Conservation (phyloP, 352 stramenopile genomes). For the Globisporangium nagaii region DNA sequence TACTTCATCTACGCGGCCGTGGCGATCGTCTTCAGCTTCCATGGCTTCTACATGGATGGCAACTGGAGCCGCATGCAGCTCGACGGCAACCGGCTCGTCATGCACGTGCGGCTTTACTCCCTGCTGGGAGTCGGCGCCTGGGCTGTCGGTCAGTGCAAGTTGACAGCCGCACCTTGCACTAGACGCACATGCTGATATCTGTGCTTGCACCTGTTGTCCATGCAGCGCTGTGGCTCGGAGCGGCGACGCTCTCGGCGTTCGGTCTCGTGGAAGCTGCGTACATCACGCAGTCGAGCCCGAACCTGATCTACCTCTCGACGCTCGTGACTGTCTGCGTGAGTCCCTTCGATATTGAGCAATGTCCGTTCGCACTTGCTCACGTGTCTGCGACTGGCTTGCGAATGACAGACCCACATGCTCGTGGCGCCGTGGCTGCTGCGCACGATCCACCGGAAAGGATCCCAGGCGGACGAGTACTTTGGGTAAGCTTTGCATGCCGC, state of each 20-base stretch:
- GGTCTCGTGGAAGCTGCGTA: conserved; percentile 54
- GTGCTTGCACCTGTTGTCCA: background rate
- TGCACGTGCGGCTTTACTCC: conserved; percentile 67
- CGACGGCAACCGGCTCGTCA: conserved; percentile 59
- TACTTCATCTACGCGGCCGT: conserved; percentile 62
- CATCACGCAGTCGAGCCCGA: conserved; percentile 39
- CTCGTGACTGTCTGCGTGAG: conserved; percentile 51
- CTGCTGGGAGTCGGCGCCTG: conserved; percentile 44
- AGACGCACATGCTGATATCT: background rate
- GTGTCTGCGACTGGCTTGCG: no score
- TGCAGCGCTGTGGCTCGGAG: conserved; percentile 59
- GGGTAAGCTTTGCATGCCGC: conserved; percentile 14
- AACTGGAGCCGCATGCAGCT: conserved; percentile 49
- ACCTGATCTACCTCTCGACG: conserved; percentile 63
- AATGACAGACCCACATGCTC: conserved; percentile 46
- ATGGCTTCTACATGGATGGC: conserved; percentile 67
- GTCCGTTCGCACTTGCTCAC: no score
- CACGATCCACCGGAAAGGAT: conserved; percentile 64
- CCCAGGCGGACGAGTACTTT: conserved; percentile 63
- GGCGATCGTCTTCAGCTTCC: conserved; percentile 41
- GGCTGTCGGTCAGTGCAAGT: conserved; percentile 24
- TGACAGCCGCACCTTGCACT: background rate
- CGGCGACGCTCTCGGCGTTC: conserved; percentile 48
- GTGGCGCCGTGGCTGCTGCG: conserved; percentile 53
- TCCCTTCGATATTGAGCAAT: no score